Base-by-base conservation (phyloP, 192 early-diverging fungal genomes). In the Entomortierella chlamydospora region DNA sequence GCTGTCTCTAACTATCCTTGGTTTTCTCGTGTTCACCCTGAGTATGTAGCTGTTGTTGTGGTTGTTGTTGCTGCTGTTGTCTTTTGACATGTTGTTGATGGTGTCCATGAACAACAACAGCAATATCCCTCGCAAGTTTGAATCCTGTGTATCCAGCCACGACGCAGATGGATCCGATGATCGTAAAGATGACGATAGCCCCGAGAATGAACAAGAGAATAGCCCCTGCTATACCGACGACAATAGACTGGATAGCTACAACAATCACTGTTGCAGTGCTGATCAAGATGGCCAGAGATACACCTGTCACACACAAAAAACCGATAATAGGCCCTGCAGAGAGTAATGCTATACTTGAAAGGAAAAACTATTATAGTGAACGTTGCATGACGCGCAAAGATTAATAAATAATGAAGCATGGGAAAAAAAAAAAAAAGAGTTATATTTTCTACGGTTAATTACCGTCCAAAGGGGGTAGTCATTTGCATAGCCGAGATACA, bases 261-360 rank as follows among this genome's bases (percentile, higher is more conserved):
- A 79, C 57, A 3, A 70, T 42, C 26, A 66, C 56, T 0, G 68
- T 41, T 3, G 68, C 76, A 2, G 31, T 56, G 13, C 76, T 61
- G 0, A 56, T 31, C 22, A 79, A n/a, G 29, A 79, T 31, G 1
- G 66, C 76, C 8, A 79, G 42, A 0, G 76, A 70, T 10, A 56
- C 62, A 15, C 76, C 68, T 7, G 68, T 70, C 22, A 79, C 58
- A 33, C 62, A 79, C 2, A 57, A 68, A 30, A 79, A 79, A 50
- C 70, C 52, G 9, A 66, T 23, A 33, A 79, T 23, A 0, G 76
- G 76, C 2, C 62, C 62, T 30, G 68, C 52, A 22, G 68, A 79
- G 47, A 79, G 57, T 10, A 79, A 22, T 8, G 61, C 25, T 13
- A 79, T 13, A 4, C 22, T 9, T 4, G 76, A 61, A 23, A 70